Evolutionary conservation across 371 early-diverging fungal genomes (phyloP).

Genomic region (Syncephalis plumigaleata): DNA sequence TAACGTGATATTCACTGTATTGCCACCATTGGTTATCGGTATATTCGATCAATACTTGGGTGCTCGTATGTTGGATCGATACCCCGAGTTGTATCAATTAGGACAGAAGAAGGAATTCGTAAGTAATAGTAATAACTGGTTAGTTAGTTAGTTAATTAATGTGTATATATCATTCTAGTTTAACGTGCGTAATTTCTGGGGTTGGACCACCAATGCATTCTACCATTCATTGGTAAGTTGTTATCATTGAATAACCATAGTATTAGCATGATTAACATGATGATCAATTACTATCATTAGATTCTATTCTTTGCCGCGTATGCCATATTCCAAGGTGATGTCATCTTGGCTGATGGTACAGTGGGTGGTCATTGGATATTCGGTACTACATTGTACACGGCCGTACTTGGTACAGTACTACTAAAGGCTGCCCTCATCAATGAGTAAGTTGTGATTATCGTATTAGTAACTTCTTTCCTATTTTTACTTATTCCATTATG

Average conservation of each 20-base stretch:
- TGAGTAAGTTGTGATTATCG: constrained; percentile 37
- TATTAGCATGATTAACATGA: too few species aligned
- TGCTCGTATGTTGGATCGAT: constrained; percentile 84
- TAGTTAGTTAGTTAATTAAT: neutral
- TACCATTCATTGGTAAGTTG: constrained; percentile 52
- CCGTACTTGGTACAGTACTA: constrained; percentile 60
- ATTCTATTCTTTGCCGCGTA: constrained; percentile 9
- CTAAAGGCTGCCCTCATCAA: constrained; percentile 72
- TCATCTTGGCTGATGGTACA: constrained; percentile 38
- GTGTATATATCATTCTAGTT: constrained; percentile 20
- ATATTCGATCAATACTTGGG: constrained; percentile 87
- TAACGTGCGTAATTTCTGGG: constrained; percentile 86
- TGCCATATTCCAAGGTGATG: constrained; percentile 32
- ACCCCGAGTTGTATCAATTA: constrained; percentile 91
- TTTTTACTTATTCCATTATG: too few species aligned
- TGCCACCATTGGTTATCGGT: constrained; percentile 81
- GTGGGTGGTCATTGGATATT: constrained; percentile 63
- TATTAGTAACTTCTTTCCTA: too few species aligned
- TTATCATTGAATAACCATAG: too few species aligned
- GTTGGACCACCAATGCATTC: constrained; percentile 86
- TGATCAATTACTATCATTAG: too few species aligned
- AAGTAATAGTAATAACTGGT: constrained; percentile 8
- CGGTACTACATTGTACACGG: constrained; percentile 59
- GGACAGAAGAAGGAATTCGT: constrained; percentile 76
- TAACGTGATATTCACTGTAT: constrained; percentile 77